A percentile compares a stretch with the other conserved stretches of the same genome.
These are phyloP conservation scores for Dendrothele bispora DNA, from an alignment of 768 basidiomycete species.

Conservation along the genomic window DNA sequence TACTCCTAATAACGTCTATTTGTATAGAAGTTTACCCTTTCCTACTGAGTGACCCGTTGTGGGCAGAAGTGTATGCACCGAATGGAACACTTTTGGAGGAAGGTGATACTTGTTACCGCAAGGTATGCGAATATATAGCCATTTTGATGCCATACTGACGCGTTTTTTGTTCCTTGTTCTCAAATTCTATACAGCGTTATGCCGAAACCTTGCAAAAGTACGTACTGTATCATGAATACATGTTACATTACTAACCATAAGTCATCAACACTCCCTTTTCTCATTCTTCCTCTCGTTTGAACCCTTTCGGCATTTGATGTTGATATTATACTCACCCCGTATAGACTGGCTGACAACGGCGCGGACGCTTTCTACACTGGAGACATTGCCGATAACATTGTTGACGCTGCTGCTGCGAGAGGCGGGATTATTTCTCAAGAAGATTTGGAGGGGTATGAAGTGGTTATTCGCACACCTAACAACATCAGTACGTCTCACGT, in stretches of 20 bases:
- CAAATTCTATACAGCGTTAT: slow-evolving; percentile 15
- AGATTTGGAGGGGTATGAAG: slow-evolving; percentile 16
- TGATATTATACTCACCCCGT: no score
- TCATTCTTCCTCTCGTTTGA: no score
- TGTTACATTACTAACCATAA: no score
- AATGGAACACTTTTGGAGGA: slow-evolving; percentile 18
- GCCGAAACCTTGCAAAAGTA: slow-evolving; percentile 22
- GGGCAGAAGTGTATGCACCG: slow-evolving; percentile 26
- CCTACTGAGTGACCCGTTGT: slow-evolving; percentile 18
- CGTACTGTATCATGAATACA: no score
- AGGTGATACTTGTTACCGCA: slow-evolving; percentile 21
- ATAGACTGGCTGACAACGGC: slow-evolving; percentile 17
- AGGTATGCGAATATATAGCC: neutral
- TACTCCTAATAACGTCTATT: no score
- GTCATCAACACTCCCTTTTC: no score
- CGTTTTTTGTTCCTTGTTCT: no score
- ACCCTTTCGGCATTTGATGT: no score
- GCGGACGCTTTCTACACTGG: slow-evolving; percentile 23
- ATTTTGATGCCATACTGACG: neutral
- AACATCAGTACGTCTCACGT: no score
- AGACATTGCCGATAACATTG: slow-evolving; percentile 13
- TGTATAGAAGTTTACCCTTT: slow-evolving; percentile 6
- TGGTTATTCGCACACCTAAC: slow-evolving; percentile 19
- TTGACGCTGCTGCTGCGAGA: slow-evolving; percentile 8
- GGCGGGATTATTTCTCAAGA: slow-evolving; percentile 18